Evolutionary conservation across 2,329 filamentous ascomycete genomes (phyloP).

Genomic region (Calycina marina): DNA sequence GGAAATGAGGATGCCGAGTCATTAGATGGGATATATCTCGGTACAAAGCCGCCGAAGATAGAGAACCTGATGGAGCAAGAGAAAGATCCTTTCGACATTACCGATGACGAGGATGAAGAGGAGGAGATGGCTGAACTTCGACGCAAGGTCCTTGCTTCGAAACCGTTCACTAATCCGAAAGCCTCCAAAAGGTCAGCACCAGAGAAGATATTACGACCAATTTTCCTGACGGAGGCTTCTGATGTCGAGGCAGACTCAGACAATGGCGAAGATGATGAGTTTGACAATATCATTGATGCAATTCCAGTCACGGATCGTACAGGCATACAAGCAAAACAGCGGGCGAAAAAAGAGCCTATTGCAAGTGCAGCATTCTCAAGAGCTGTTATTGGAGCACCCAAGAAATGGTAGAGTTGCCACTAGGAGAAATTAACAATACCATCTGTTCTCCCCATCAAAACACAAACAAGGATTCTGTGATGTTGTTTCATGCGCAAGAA

Average conservation of each 20-base stretch:
- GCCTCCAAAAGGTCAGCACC: slow-evolving; percentile 34
- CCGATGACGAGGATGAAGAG: slow-evolving; percentile 69
- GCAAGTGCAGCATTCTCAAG: slow-evolving; percentile 23
- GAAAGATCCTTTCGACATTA: slow-evolving; percentile 60
- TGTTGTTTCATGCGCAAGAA: too few relatives aligned
- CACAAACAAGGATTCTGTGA: too few relatives aligned
- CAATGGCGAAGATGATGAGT: slow-evolving; percentile 55
- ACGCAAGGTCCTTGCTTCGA: slow-evolving; percentile 78
- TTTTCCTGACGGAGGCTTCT: slow-evolving; percentile 41
- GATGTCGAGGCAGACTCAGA: slow-evolving; percentile 62
- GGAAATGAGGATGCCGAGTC: slow-evolving; percentile 31
- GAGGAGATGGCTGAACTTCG: slow-evolving; percentile 83
- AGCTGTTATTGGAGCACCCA: slow-evolving; percentile 23
- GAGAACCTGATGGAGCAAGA: slow-evolving; percentile 24
- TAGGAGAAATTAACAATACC: too few relatives aligned
- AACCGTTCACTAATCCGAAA: slow-evolving; percentile 59
- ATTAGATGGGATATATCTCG: slow-evolving; percentile 45
- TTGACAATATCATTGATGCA: slow-evolving; percentile 86
- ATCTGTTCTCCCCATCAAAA: too few relatives aligned
- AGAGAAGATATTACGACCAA: slow-evolving; percentile 47
- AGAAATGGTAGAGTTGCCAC: slow-evolving; percentile 22
- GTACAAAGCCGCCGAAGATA: slow-evolving; percentile 32
- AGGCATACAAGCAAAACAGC: slow-evolving; percentile 51
- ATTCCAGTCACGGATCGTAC: slow-evolving; percentile 78
- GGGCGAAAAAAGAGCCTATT: slow-evolving; percentile 27